Evolutionary conservation across 2,329 filamentous ascomycete species (phyloP), one percentile per base, ranked within the genome.

Genomic region (Ceratocystis albifundus): DNA sequence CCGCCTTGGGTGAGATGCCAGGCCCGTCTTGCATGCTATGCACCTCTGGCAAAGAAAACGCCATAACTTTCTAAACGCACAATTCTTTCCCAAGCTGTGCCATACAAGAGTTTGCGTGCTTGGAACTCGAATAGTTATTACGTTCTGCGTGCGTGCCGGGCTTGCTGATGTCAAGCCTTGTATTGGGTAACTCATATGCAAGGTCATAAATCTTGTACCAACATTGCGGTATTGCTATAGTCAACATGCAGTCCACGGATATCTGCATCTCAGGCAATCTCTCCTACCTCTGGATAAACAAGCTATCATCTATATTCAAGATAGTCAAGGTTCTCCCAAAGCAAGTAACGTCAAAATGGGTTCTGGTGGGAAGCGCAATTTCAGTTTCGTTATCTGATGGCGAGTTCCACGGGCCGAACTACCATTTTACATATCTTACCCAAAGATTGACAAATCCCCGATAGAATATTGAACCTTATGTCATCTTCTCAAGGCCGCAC

Each of bases 181-280:
- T 30, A 17, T 59, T 32, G 53, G 6, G 12, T 30, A 59, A 59
- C 53, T 59, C 28, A 30, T 17, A 32, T 59, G 15, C 28, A n/a
- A 59, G 53, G 28, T 7, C 53, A 59, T 59, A 59, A 59, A 25
- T 32, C n/a, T 59, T 28, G 53, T 59, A 59, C 32, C 53, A 32
- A 17, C 28, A 15, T 25, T 59, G n/a, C 7, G 25, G 6, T 25
- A 59, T 59, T 30, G 17, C 25, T 7, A 7, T 32, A 6, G 30
- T 32, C 30, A 32, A 2, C 30, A 32, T 32, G 30, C 28, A 30
- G 53, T 59, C 25, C 53, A 59, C 28, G n/a, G 15, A 30, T 32
- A 12, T n/a, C 25, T 30, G 12, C 25, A 17, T 32, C 53, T 59
- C 28, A n/a, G 36, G 28, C 53, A 59, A 4, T 28, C 8, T 28